Evolutionary conservation across 163 green algal genomes (phyloP), one percentile per base, ranked within the genome.

Genomic region (Scenedesmus sp.): DNA sequence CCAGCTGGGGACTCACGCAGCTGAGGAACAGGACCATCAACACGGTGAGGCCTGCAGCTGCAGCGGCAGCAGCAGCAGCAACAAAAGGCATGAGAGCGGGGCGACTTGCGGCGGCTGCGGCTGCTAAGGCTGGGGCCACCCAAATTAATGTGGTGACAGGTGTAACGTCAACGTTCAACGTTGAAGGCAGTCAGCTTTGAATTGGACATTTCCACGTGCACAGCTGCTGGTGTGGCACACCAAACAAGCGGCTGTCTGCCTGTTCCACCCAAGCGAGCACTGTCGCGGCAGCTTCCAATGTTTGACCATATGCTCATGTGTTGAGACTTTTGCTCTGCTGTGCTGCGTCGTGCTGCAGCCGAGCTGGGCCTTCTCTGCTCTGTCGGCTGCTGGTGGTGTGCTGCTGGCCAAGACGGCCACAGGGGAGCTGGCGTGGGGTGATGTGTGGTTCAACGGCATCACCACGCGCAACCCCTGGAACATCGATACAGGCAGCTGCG

Each of bases 401-500:
- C 70, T 89, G 9, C 46, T 89, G 30, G 88, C 88, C 65, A 92
- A 92, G 81, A 88, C 81, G 26, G 65, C 88, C 44, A 92, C 88
- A 6, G 88, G 88, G 30, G 88, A 89, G 81, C 37, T 92, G 81
- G 88, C 88, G 20, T 92, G 81, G 81, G 88, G 88, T 22, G 88
- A 92, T 22, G 33, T 33, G 4, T 92, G 61, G 61, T 92, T 89
- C 43, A 56, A 73, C 46, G 81, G 65, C 65, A 70, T 89, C 88
- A 89, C 68, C 70, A 88, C 81, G 35, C 81, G 88, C 35, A 92
- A 92, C 70, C 88, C 88, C 65, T 92, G 88, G 88, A 79, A 92
- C 61, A 24, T 80, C 12, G 42, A 79, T 7, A 92, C 81, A 6
- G 88, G 88, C 44, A 85, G 61, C 65, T 92, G 88, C 40, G 88